phyloP scores from a whole-genome alignment of 371 early-diverging fungal species.

The Blastocladiella emersonii region DNA sequence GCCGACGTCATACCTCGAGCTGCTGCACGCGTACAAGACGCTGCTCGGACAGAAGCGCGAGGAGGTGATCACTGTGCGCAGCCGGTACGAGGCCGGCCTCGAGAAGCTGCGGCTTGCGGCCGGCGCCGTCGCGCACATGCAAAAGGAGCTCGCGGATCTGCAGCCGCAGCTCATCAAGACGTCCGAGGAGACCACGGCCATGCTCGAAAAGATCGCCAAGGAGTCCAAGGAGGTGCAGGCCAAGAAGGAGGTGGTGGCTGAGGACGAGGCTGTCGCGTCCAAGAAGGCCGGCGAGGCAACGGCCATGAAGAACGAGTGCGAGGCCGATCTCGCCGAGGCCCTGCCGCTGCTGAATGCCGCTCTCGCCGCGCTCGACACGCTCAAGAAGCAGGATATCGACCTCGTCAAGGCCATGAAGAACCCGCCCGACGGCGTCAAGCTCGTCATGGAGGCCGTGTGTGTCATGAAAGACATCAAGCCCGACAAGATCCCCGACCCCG shows the following conservation, averaged over 20 bases:
- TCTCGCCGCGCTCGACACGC: conserved; percentile 34
- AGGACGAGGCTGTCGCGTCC: conserved; percentile 30
- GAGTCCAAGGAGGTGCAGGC: conserved; percentile 39
- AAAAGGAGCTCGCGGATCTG: conserved; percentile 40
- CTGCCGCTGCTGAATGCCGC: conserved; percentile 42
- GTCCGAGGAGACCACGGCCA: conserved; percentile 36
- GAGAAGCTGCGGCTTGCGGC: conserved; percentile 40
- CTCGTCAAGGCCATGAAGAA: conserved; percentile 48
- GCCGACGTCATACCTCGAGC: conserved; percentile 37
- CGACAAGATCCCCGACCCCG: conserved; percentile 34
- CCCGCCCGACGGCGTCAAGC: conserved; percentile 53
- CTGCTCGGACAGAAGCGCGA: conserved; percentile 36
- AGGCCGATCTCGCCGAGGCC: conserved; percentile 40
- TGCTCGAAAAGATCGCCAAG: conserved; percentile 37
- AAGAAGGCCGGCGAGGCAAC: conserved; percentile 43
- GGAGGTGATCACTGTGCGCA: conserved; percentile 30
- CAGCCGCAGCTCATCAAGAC: conserved; percentile 44
- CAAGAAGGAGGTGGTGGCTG: conserved; percentile 29
- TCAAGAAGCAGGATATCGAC: conserved; percentile 43
- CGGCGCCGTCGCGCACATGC: conserved; percentile 38
- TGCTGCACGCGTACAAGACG: conserved; percentile 30
- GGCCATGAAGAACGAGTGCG: conserved; percentile 40
- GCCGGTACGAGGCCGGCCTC: conserved; percentile 35
- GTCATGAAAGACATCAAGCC: conserved; percentile 45
- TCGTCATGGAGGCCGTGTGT: conserved; percentile 46